Evolutionary conservation across 1,284 basidiomycete genomes (phyloP), one percentile per base, ranked within the genome.

Genomic region (Cryptococcus sp.): DNA sequence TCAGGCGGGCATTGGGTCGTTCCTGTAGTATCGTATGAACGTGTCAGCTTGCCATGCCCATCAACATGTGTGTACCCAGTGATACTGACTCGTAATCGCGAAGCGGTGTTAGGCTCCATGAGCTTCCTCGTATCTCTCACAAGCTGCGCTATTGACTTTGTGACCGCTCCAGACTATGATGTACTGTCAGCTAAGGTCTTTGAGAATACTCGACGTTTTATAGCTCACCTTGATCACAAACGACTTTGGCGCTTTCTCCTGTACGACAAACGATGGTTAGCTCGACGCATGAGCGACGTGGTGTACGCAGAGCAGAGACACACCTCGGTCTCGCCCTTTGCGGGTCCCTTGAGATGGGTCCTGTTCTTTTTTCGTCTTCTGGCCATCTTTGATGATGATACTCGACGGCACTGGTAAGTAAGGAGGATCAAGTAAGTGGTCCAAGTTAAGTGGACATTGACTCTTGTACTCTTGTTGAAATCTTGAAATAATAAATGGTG

Each of bases 51-150:
- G 8, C 13, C 2, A 35, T 2, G 8, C 30, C 13, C 8, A 35
- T 11, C 22, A 17, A 2, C 8, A 27, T 15, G 25, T 19, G 13
- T 23, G 17, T 23, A 22, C 38, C 46, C 40, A 7, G 52, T 85
- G 64, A 67, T 35, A 35, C 30, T 35, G 30, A 93, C 92, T 80
- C 82, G 87, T 19, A 99, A 84, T 51, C 94, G 84, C 60, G 88
- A 88, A 6, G 95, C 96, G 20, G 96, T 99, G 77, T 98, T 93
- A 60, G 96, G 96, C 78, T 99, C 96, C 91, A 99, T 93, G 62
- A 96, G 88, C 77, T 91, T 90, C 68, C 96, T 84, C 70, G 97
- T 82, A 79, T 99, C 96, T 53, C 89, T 85, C 16, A 97, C 93
- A 35, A 99, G 86, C 68, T 92, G 89, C 3, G 86, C 81, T 53